These are phyloP conservation scores for Pythium sukuiense DNA, from an alignment of 352 stramenopile species.

Conservation along the genomic window DNA sequence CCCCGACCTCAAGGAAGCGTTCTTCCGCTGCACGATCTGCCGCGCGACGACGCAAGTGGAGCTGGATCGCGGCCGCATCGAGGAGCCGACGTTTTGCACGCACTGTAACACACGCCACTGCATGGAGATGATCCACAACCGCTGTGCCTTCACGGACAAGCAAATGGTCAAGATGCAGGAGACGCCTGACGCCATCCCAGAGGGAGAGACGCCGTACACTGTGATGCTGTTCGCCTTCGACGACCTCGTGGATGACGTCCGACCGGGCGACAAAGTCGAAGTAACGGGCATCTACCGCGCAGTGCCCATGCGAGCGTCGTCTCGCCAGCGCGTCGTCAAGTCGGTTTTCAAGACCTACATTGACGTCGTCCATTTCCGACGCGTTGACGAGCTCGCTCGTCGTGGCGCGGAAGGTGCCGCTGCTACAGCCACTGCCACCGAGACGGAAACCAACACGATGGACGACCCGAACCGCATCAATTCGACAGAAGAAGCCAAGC, in stretches of 20 bases:
- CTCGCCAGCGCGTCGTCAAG: conserved; percentile 93
- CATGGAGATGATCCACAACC: conserved; percentile 98
- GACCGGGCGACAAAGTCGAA: conserved; percentile 95
- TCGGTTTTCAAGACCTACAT: conserved; percentile 99
- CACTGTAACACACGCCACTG: conserved; percentile 90
- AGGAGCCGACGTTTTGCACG: conserved; percentile 91
- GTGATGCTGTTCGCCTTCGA: conserved; percentile 98
- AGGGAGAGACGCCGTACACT: conserved; percentile 98
- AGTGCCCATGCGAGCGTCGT: conserved; percentile 93
- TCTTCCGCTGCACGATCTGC: conserved; percentile 96
- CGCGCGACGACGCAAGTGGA: conserved; percentile 88
- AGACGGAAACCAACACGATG: conserved; percentile 15
- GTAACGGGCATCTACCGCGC: conserved; percentile 98
- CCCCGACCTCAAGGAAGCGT: conserved; percentile 97
- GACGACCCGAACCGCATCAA: conserved; percentile 50
- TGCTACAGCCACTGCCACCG: conserved; percentile 27
- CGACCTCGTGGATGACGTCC: conserved; percentile 96
- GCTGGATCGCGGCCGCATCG: conserved; percentile 95
- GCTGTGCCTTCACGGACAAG: conserved; percentile 98
- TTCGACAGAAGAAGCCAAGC: conserved; percentile 51
- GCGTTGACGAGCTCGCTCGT: conserved; percentile 79
- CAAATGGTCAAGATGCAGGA: conserved; percentile 98
- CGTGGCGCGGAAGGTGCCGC: conserved; percentile 30
- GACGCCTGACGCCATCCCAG: conserved; percentile 96
- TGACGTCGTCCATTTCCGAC: conserved; percentile 97